Evolutionary conservation across 805 yeast genomes (phyloP).

Genomic region (Yarrowia sp.): DNA sequence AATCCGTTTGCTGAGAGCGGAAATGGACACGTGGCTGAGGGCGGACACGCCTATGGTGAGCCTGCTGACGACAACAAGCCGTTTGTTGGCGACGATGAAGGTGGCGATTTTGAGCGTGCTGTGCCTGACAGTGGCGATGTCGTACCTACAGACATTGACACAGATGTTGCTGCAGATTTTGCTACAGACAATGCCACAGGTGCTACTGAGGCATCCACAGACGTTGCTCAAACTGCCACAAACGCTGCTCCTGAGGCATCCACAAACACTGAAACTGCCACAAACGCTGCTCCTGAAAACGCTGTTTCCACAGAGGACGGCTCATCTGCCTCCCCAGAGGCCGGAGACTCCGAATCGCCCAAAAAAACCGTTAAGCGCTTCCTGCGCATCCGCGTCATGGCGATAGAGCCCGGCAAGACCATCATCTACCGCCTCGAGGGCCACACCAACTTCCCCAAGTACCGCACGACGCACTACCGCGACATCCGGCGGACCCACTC

Average conservation of each 20-base stretch:
- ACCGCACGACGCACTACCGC: constrained; percentile 64
- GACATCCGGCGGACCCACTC: constrained; percentile 76
- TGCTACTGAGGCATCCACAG: no score
- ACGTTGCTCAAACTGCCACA: no score
- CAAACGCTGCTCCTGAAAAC: not conserved
- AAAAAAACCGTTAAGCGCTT: constrained; percentile 15
- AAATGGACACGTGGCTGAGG: not conserved
- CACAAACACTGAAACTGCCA: not conserved
- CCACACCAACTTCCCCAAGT: constrained; percentile 67
- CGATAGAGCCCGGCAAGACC: constrained; percentile 50
- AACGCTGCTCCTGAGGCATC: no score
- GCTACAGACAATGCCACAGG: no score
- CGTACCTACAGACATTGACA: no score
- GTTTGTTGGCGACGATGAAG: constrained; percentile 1
- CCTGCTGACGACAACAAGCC: constrained; percentile 23
- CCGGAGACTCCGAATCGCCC: not conserved
- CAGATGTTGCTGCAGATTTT: no score
- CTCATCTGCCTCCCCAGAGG: not conserved
- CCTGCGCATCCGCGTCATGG: not conserved
- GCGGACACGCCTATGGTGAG: no score
- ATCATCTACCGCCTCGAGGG: constrained; percentile 77
- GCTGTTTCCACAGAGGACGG: not conserved
- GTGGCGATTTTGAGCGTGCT: no score
- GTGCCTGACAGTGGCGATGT: constrained; percentile 32
- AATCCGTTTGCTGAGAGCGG: constrained; percentile 54